Base-by-base conservation (phyloP, 2,329 filamentous ascomycete genomes). In the Aspergillus texensis region DNA sequence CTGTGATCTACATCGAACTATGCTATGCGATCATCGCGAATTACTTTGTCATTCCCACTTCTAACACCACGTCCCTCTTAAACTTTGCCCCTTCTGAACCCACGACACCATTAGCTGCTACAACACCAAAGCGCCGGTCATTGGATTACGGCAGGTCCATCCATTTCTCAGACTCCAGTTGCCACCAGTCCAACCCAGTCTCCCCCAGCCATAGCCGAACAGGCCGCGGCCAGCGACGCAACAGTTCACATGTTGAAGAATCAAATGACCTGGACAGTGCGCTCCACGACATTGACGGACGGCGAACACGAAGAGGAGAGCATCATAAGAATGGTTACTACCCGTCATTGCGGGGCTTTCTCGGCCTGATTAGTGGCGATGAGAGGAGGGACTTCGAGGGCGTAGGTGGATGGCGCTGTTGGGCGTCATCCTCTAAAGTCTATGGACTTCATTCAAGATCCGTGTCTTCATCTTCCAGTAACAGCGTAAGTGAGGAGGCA, bases 1-100 rank as follows among this genome's bases (percentile, higher is more conserved):
- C 85, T 53, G 72, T 89, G 58, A 84, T 90, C 61, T 91, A 90
- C 71, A 77, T 89, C 64, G 88, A 91, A 70, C 80, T 91, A 58
- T 84, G 81, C 50, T 75, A 87, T 24, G 86, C 85, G 9, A 79
- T 89, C 4, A 72, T 90, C 2, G 83, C 85, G 6, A 84, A 85
- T 58, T 85, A 85, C 65, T 75, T 90, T 32, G 77, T 80, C 60
- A 64, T 77, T 14, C 70, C 71, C 10, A 70, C 64, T 5, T 70
- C 74, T 3, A 57, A 68, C 10, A 71, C 65, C 11, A 70, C 68
- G 2, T 75, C 75, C 8, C 67, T 76, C 12, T 60, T 75, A 43
- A 70, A 70, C 34, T 75, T 76, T 56, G 64, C 69, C 19, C 67
- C 73, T 8, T 76, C 75, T 24, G 70, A 73, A 28, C 70, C 74